Percentiles rank a stretch among this genome's conserved stretches.
Evolutionary conservation across 164 flowering plant species (phyloP).

Genomic region (Macadamia tetraphylla): DNA sequence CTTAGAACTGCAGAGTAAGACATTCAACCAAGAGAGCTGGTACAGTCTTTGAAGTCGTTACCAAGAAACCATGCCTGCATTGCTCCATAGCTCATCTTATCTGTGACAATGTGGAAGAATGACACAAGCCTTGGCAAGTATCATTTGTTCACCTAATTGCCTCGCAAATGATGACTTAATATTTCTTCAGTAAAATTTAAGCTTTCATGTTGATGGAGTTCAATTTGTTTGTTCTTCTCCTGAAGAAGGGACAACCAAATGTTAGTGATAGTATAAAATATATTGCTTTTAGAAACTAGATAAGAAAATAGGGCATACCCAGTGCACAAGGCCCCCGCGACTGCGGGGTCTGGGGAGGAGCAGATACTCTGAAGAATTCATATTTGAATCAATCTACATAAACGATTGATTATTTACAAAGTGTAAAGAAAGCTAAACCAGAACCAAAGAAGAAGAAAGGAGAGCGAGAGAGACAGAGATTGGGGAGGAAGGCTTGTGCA

Average conservation of each 20-base stretch:
- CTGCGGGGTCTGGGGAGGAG: too few relatives aligned
- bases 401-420: neutral
- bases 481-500: too few relatives aligned
- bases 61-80: slow-evolving; percentile 79
- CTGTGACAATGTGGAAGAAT: slow-evolving; percentile 71
- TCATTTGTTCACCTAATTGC: slow-evolving; percentile 85
- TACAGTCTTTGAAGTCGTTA: slow-evolving; percentile 64
- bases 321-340: too few relatives aligned
- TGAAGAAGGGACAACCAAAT: slow-evolving; percentile 20
- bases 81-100: slow-evolving; percentile 55
- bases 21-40: slow-evolving; percentile 66
- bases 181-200: slow-evolving; percentile 60
- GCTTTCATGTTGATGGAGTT: slow-evolving; percentile 19
- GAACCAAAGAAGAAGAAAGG: neutral
- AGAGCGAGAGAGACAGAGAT: too few relatives aligned
- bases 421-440: too few relatives aligned
- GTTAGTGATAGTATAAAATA: neutral
- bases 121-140: slow-evolving; percentile 75
- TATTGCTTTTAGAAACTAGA: neutral
- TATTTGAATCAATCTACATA: neutral
- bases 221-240: slow-evolving; percentile 30
- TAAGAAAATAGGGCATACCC: too few relatives aligned
- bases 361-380: neutral
- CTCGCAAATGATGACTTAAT: slow-evolving; percentile 61
- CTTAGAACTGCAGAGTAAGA: slow-evolving; percentile 57